Base-by-base conservation (phyloP, 805 yeast genomes). In the Candida ovalis region DNA sequence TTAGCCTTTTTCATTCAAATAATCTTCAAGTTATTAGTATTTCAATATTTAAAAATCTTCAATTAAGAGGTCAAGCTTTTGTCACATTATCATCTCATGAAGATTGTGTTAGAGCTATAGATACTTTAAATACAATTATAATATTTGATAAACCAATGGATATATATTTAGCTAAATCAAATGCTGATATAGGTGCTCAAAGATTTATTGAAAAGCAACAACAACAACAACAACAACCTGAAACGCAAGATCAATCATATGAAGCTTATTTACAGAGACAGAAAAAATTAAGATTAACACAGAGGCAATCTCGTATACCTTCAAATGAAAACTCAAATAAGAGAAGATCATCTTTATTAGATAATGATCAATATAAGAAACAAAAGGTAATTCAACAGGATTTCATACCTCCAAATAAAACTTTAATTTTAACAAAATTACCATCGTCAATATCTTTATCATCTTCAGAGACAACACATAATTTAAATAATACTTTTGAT, bases 51-150 rank as follows among this genome's bases (percentile, higher is more conserved):
- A 76, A 76, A 50, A 83, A 80, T 54, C 57, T 87, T n/a, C 75
- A 72, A 52, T 73, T 84, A 76, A 75, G 84, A 48, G 96, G 96
- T 2, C 96, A 88, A 63, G 96, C 96, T 1, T 88, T 87, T 62
- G 73, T 88, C 5, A 78, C 87, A 0, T 79, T 82, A 45, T 72
- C 67, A 3, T 59, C 63, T 18, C 56, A 58, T 1, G 69, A 69
- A 3, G 64, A 68, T 4, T 82, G 90, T 1, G 48, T 60, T 3
- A 57, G 59, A 37, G 86, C 85, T 0, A 59, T 76, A 3, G 67
- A 69, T n/a, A 64, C 59, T 17, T 54, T 77, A 35, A 68, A 78
- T 42, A 72, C 74, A 13, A 50, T 56, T 27, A 66, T 66, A 19
- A 46, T 85, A 12, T 73, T 74, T 53, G 78, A 73, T 19, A 76